A percentile compares a stretch with the other conserved stretches of the same genome.
These are phyloP conservation scores for Neurospora sp. DNA, from an alignment of 2,329 filamentous ascomycete genomes.

Conservation along the genomic window DNA sequence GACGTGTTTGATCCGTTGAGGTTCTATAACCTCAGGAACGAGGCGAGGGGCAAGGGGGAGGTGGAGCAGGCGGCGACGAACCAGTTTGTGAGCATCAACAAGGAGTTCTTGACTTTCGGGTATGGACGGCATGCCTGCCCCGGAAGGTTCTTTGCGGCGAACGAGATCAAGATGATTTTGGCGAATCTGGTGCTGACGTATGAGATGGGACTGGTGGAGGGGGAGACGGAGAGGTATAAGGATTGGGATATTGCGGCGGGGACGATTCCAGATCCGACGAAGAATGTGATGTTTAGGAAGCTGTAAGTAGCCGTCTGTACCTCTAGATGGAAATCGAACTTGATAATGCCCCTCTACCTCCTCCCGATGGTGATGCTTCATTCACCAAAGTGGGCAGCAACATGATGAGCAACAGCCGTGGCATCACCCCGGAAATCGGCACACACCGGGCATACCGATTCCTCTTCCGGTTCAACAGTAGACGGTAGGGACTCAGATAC, in stretches of 20 bases:
- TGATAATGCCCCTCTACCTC: background rate
- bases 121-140: constrained; percentile 32
- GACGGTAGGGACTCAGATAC: background rate
- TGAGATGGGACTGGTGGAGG: constrained; percentile 20
- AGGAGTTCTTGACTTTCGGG: constrained; percentile 27
- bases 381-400: constrained; percentile 46
- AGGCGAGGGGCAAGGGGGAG: constrained; percentile 15
- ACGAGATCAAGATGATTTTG: constrained; percentile 29
- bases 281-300: constrained; percentile 17
- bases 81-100: constrained; percentile 31
- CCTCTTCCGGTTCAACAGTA: constrained; percentile 3
- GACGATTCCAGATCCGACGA: constrained; percentile 16
- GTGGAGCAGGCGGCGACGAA: constrained; percentile 24
- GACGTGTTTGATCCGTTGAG: constrained; percentile 29
- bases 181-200: constrained; percentile 20
- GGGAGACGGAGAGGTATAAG: constrained; percentile 16
- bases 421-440: constrained; percentile 58
- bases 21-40: constrained; percentile 26
- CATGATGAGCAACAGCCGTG: constrained; percentile 56
- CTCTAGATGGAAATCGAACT: background rate
- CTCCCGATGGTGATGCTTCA: constrained; percentile 4
- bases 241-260: constrained; percentile 16
- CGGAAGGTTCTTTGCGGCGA: constrained; percentile 28
- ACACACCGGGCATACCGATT: constrained; percentile 53
- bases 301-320: background rate